Conservation (phyloP, 139 green algal species). For the Chlamydomonas incerta region DNA sequence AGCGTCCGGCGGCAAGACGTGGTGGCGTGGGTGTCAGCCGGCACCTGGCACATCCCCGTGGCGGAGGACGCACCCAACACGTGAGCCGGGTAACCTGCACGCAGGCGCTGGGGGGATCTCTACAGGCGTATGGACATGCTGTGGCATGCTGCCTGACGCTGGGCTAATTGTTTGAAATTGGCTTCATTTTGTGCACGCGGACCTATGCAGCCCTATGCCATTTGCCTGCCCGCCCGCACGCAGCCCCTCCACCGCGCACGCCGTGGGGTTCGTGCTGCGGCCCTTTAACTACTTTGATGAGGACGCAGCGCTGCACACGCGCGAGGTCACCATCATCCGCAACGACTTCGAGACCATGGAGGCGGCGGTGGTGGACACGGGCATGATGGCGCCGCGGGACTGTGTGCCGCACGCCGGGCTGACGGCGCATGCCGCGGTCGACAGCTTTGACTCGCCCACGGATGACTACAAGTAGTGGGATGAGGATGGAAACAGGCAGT, state of each 20-base stretch:
- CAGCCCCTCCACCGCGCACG: not conserved
- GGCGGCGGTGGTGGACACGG: too few relatives aligned
- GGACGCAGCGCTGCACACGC: not conserved
- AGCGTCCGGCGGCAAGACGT: constrained; percentile 18
- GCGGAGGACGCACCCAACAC: constrained; percentile 44
- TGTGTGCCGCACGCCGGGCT: too few relatives aligned
- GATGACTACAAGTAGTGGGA: too few relatives aligned
- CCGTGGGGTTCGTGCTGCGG: constrained; percentile 22
- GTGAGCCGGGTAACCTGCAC: too few relatives aligned
- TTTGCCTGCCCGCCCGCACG: too few relatives aligned
- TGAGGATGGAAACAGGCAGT: too few relatives aligned
- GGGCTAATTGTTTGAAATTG: not conserved
- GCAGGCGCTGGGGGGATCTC: too few relatives aligned
- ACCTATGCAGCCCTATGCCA: too few relatives aligned
- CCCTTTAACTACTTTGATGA: constrained; percentile 31
- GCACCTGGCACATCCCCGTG: constrained; percentile 46
- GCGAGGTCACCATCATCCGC: not conserved
- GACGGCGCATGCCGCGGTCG: too few relatives aligned
- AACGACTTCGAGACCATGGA: not conserved
- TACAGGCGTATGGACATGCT: not conserved
- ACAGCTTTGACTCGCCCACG: too few relatives aligned
- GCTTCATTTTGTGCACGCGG: not conserved
- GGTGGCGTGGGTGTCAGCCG: constrained; percentile 45
- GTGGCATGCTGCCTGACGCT: not conserved
- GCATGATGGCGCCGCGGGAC: not conserved